A percentile compares a stretch with the other conserved stretches of the same genome.
These are phyloP conservation scores for Neckera pumila DNA, from an alignment of 225 moss, liverwort and hornwort species.

Conservation along the genomic window DNA sequence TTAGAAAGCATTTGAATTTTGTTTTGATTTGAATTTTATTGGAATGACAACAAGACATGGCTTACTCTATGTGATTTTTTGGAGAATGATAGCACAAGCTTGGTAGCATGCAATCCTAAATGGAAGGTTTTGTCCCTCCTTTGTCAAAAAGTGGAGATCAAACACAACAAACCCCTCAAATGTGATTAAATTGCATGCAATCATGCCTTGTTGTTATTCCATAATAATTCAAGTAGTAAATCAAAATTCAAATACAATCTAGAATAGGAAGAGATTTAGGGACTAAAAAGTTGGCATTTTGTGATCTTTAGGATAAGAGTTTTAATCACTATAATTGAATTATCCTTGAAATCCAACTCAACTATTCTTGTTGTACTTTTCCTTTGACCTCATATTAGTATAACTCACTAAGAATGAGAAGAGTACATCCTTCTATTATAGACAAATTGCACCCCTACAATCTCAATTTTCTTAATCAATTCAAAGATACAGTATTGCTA, in stretches of 20 bases:
- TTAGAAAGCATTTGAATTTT: no score
- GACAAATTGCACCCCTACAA: neutral
- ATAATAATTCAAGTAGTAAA: neutral
- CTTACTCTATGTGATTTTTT: neutral
- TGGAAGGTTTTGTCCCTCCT: neutral
- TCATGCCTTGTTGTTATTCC: no score
- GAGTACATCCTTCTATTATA: neutral
- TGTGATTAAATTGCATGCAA: neutral
- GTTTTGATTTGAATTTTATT: neutral
- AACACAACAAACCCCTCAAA: rapidly evolving
- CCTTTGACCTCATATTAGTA: neutral
- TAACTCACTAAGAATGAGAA: neutral
- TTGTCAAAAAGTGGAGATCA: neutral
- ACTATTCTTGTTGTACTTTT: neutral
- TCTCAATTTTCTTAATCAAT: neutral
- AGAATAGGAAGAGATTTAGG: neutral
- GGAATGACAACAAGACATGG: neutral
- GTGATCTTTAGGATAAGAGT: no score
- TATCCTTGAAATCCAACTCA: neutral
- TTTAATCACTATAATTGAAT: neutral
- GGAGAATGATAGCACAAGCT: rapidly evolving
- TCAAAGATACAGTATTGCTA: no score
- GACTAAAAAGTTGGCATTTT: neutral
- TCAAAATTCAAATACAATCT: neutral
- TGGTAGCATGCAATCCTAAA: neutral